Base-by-base conservation (phyloP, 352 stramenopile species). In the Elongisporangium anandrum region DNA sequence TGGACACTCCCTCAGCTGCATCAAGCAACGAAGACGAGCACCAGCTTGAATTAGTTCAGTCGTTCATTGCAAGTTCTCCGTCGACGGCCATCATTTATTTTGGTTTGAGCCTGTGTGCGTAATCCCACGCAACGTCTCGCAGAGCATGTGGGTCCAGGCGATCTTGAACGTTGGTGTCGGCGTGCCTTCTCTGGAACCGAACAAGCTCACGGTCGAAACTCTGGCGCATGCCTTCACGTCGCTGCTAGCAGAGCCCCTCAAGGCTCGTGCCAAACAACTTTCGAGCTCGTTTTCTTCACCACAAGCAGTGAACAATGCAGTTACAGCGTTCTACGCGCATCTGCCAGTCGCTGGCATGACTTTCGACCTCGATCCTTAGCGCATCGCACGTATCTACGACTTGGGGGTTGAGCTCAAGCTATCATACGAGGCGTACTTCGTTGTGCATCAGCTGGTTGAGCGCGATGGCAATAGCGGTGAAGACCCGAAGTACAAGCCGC, bases 401-500 rank as follows among this genome's bases (percentile, higher is more conserved):
- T 66, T 70, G 0, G 57, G 67, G 23, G 63, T 79, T 52, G 56
- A 85, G 54, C 70, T 94, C 41, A 94, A 94, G 62, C 62, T 94
- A 10, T 90, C 76, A n/a, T 90, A 92, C 56, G 85, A 92, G 38
- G 81, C 76, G 1, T 64, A 82, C 20, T 26, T 84, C 47, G 79
- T 86, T 15, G 70, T 89, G n/a, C 71, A 80, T 23, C 71, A n/a
- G n/a, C n/a, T n/a, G n/a, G n/a, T n/a, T n/a, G n/a, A 79, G 50
- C 34, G 34, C 10, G 34, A 45, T 17, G 17, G 34, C 10, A 45
- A 12, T 3, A 58, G 52, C 39, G 56, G 56, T 20, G 73, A 68
- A n/a, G 74, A 62, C 39, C 64, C 88, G 56, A 92, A 88, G 65
- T 92, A 92, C 70, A 92, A 92, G 59, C 82, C 82, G 3, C 65